These are phyloP conservation scores for Mercurialis annua DNA, from an alignment of 345 rosid species.

Conservation along the genomic window DNA sequence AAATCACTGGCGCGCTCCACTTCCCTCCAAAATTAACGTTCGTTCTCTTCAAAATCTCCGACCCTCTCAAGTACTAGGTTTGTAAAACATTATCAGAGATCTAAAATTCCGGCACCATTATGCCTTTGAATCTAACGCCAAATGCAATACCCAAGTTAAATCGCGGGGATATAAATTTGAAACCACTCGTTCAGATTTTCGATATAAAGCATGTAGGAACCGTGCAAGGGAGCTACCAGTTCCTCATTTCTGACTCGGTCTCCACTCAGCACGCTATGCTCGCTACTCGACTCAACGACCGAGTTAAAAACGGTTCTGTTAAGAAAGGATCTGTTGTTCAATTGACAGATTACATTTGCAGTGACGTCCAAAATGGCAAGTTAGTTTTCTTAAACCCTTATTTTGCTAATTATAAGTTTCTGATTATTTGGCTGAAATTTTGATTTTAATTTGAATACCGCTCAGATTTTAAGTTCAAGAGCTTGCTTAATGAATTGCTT, in stretches of 20 bases:
- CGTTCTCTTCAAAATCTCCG: not conserved
- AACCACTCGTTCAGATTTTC: constrained; percentile 74
- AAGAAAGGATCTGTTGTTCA: constrained; percentile 80
- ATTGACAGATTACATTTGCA: constrained; percentile 80
- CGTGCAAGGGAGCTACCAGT: constrained; percentile 67
- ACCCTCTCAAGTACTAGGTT: not conserved
- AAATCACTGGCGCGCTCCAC: not conserved
- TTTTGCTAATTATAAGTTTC: not conserved
- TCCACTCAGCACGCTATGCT: constrained; percentile 75
- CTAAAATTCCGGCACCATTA: too few relatives aligned
- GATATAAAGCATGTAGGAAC: constrained; percentile 60
- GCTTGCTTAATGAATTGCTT: not conserved
- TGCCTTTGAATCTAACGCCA: constrained; percentile 75
- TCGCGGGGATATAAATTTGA: constrained; percentile 69
- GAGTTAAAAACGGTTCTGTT: constrained; percentile 52
- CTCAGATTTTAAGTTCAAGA: not conserved
- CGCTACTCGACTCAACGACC: constrained; percentile 77
- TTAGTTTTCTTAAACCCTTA: constrained; percentile 14
- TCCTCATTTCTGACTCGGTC: constrained; percentile 63
- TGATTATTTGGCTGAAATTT: not conserved
- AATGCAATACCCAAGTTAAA: constrained; percentile 61
- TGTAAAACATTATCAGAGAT: not conserved
- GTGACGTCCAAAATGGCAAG: constrained; percentile 65
- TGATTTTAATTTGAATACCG: not conserved
- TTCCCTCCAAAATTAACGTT: not conserved